phyloP scores from a whole-genome alignment of 306 rosid species.

The Fragaria nilgerrensis region DNA sequence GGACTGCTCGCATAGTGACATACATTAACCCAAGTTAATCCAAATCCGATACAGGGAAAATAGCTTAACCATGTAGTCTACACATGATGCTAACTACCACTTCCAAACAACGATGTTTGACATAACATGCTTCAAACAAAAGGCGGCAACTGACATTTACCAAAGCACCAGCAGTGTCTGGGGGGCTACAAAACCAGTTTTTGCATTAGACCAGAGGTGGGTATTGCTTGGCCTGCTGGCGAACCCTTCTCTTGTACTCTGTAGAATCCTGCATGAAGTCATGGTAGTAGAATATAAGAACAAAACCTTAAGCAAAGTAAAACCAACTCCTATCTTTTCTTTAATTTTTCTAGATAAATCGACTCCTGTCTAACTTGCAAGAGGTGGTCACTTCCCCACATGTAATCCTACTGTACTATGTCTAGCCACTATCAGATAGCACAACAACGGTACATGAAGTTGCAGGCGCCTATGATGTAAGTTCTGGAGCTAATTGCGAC shows the following conservation, averaged over 20 bases:
- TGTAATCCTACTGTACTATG: slow-evolving; percentile 18
- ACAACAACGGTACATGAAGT: neutral
- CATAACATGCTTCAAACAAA: slow-evolving; percentile 31
- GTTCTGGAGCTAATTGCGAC: too few species aligned
- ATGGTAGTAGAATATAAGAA: slow-evolving; percentile 20
- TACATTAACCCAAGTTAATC: slow-evolving; percentile 48
- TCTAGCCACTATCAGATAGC: slow-evolving; percentile 3
- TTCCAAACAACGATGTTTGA: slow-evolving; percentile 28
- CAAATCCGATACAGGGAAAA: slow-evolving; percentile 19
- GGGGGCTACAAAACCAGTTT: slow-evolving; percentile 19
- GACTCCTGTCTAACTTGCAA: neutral
- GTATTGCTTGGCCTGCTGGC: slow-evolving; percentile 88
- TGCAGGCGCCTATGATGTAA: neutral
- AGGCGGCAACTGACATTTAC: slow-evolving; percentile 37
- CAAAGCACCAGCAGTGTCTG: slow-evolving; percentile 31
- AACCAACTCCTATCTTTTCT: neutral
- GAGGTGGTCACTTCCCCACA: neutral
- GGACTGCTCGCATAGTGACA: slow-evolving; percentile 37
- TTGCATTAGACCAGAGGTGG: slow-evolving; percentile 66
- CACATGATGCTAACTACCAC: slow-evolving; percentile 36
- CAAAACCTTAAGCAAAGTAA: neutral
- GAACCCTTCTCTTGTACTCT: slow-evolving; percentile 82
- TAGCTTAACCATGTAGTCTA: slow-evolving; percentile 22
- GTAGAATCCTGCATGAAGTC: slow-evolving; percentile 58
- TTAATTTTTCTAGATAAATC: neutral